Base-by-base conservation (phyloP, 768 basidiomycete species). In the Hericium coralloides region DNA sequence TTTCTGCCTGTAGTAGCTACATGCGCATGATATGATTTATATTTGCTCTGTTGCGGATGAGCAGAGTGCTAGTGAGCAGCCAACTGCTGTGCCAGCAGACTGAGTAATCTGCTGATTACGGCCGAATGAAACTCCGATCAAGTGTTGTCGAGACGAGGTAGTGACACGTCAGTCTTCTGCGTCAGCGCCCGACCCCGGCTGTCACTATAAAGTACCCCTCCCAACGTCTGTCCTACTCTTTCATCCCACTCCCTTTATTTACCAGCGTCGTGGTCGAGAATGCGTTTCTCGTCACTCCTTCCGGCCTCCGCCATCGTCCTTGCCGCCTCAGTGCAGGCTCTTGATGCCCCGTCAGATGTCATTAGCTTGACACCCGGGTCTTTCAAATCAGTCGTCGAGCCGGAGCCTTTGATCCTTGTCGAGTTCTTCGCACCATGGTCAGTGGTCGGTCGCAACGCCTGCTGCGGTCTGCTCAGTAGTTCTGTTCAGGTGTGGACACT, bases 361-460 rank as follows among this genome's bases (percentile, higher is more conserved):
- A 60, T 93, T 50, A 85, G 76, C 69, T 74, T 98, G 59, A 90
- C 83, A 26, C 71, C 83, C 45, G 70, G 76, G 60, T 82, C 76
- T 65, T 95, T 97, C 69, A 79, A 87, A 61, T 72, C 78, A 31
- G 69, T 78, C 57, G 82, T 95, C 58, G 73, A 76, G 59, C 69
- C 75, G 3, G 89, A 92, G 67, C 68, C 84, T 18, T 73, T 95
- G 61, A 83, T 92, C 60, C 79, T 98, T 31, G 89, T 98, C 59
- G 95, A 98, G 77, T 98, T 94, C 84, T 95, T 91, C 68, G 90
- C 91, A 25, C 90, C 89, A 60, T 92, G 89, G 89, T 89, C 66
- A 10, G 67, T 92, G 89, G 89, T 89, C 66, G 9, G 67, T 60
- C 26, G 25, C 43, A 45, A 8, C 18, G 17, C 18, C 12, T 50